These are phyloP conservation scores for Arachnomyces sp. DNA, from an alignment of 2,329 filamentous ascomycete species.

Conservation along the genomic window DNA sequence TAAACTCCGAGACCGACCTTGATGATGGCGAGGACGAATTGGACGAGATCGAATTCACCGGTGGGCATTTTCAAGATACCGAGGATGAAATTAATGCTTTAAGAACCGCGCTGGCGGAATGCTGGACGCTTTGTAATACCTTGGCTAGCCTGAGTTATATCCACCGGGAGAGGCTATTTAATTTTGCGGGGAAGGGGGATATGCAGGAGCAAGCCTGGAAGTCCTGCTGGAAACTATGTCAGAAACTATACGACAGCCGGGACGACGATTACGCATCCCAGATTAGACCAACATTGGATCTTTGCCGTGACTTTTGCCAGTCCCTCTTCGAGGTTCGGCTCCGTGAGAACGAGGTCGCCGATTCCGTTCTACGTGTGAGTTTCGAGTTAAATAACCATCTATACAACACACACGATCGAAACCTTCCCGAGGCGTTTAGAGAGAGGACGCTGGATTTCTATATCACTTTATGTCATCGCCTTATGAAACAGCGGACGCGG, in stretches of 20 bases:
- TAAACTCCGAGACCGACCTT: conserved; percentile 11
- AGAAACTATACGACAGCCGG: conserved; percentile 75
- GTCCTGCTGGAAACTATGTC: conserved; percentile 87
- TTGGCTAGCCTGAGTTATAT: conserved; percentile 76
- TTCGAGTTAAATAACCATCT: conserved; percentile 94
- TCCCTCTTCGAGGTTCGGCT: conserved; percentile 79
- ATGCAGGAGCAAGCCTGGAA: conserved; percentile 86
- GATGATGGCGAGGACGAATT: conserved; percentile 13
- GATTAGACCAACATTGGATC: conserved; percentile 68
- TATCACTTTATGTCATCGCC: conserved; percentile 80
- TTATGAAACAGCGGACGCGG: conserved; percentile 89
- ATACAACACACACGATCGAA: conserved; percentile 83
- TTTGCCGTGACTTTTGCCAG: conserved; percentile 89
- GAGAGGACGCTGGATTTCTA: conserved; percentile 92
- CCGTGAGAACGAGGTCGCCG: conserved; percentile 67
- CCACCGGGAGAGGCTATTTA: conserved; percentile 72
- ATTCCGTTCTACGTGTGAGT: conserved; percentile 83
- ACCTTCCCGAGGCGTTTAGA: conserved; percentile 75
- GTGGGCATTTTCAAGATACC: conserved; percentile 40
- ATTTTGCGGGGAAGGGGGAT: conserved; percentile 64
- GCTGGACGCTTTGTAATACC: conserved; percentile 91
- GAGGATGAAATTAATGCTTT: conserved; percentile 57
- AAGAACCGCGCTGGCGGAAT: conserved; percentile 73
- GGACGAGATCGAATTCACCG: conserved; percentile 16
- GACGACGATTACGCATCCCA: conserved; percentile 63